phyloP scores from a whole-genome alignment of 306 rosid genomes.

The Vigna mungo region DNA sequence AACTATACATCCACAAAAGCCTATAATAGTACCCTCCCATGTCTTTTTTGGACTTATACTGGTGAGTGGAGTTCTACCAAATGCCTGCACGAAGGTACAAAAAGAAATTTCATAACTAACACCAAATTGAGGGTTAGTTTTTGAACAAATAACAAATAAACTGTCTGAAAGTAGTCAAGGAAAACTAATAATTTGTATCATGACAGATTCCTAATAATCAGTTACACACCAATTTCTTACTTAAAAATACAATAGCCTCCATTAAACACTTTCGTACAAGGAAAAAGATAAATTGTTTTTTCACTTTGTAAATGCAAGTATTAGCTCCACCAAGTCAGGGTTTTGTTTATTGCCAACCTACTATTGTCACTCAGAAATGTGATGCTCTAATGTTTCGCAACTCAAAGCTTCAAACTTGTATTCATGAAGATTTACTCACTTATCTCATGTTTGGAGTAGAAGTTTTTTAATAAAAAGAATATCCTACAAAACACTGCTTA shows the following conservation, averaged over 20 bases:
- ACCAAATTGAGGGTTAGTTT: conserved; percentile 22
- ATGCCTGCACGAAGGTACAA: conserved; percentile 66
- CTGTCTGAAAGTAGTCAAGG: conserved; percentile 15
- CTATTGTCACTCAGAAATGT: neutral
- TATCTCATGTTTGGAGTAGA: neutral
- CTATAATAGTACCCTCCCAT: conserved; percentile 96
- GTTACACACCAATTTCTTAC: conserved; percentile 12
- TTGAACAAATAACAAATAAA: neutral
- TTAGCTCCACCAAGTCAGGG: neutral
- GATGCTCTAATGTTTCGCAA: conserved; percentile 6
- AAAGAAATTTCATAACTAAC: conserved; percentile 36
- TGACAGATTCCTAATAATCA: conserved; percentile 25
- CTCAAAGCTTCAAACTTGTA: conserved; percentile 8
- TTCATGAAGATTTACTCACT: conserved; percentile 16
- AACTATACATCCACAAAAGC: conserved; percentile 88
- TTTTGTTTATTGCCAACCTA: no score
- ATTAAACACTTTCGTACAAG: conserved; percentile 2
- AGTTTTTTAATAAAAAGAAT: neutral
- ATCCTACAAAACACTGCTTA: neutral
- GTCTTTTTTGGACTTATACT: conserved; percentile 95
- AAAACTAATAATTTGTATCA: conserved; percentile 22
- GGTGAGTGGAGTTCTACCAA: conserved; percentile 92
- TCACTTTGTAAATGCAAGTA: neutral
- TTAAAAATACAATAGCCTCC: neutral
- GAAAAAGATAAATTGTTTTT: conserved; percentile 14